Evolutionary conservation across 2,329 filamentous ascomycete genomes (phyloP), one percentile per base, ranked within the genome.

Genomic region (Fusarium paranaense): DNA sequence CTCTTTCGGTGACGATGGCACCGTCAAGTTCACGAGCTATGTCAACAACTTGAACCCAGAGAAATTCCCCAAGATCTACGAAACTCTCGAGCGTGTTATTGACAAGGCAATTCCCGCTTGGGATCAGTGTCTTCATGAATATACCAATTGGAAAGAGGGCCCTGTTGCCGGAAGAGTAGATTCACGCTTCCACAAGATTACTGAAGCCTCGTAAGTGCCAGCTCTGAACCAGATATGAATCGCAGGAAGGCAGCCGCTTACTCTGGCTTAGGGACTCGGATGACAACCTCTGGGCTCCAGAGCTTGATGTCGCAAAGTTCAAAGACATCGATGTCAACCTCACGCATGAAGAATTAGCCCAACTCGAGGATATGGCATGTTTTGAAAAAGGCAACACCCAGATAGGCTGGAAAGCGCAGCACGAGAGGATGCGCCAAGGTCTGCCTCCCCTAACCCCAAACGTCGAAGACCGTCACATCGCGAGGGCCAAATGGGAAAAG

Each of bases 11-110:
- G 35, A 60, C 0, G 35, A 65, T 25, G 62, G 62, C 2, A 64
- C 56, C 37, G 25, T 30, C 30, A 27, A 37, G 11, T 42, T 45
- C n/a, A 62, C 35, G 0, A 69, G 67, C 14, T 62, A 69, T 16
- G 58, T 62, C 9, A 62, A 62, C 11, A 69, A 67, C 25, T 40
- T 69, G 8, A 64, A 67, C 30, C 50, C 57, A 2, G 25, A 18
- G 10, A 62, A 45, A 22, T 67, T 57, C 25, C 14, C 63, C 9
- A 20, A 37, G 2, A 27, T 67, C 4, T 67, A 69, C 13, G 33
- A 14, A 10, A 52, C 50, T 1, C 9, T 70, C 0, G 67, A 70
- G 18, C 30, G 22, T 6, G 25, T 61, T 16, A 69, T 70, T 0
- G 45, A 65, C 14, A 69, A 54, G 14, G 47, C 56, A 9, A 42